These are phyloP conservation scores for Puya raimondii DNA, from an alignment of 176 grass and related monocot genomes.

Conservation along the genomic window DNA sequence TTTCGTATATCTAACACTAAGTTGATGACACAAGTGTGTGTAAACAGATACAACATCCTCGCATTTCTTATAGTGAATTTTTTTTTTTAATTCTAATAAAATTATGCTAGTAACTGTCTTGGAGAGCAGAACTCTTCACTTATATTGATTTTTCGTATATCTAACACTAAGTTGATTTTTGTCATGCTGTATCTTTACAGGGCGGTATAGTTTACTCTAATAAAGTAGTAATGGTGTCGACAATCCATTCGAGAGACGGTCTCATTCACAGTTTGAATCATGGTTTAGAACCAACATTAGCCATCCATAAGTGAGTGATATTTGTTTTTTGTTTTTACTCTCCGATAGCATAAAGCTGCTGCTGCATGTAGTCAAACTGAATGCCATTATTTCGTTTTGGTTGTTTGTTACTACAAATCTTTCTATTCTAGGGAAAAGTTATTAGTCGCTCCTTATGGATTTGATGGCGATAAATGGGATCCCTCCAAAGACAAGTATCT, in stretches of 20 bases:
- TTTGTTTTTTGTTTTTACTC: conserved; percentile 5
- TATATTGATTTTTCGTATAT: background rate
- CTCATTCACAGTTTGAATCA: conserved; percentile 25
- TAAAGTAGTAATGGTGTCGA: conserved; percentile 48
- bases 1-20: background rate
- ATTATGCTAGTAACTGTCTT: no score
- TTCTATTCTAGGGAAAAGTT: conserved; percentile 39
- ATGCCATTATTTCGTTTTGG: background rate
- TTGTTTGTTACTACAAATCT: background rate
- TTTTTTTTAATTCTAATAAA: background rate
- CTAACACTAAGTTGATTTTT: background rate
- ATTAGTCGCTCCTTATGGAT: conserved; percentile 32
- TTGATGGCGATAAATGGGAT: conserved; percentile 39
- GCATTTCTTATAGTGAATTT: background rate
- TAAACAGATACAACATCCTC: no score
- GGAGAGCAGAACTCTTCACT: no score
- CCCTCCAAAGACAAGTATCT: conserved; percentile 43
- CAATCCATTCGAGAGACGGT: conserved; percentile 25
- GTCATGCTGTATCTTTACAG: conserved; percentile 32
- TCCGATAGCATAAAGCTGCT: background rate
- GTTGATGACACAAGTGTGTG: background rate
- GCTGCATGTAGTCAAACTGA: background rate
- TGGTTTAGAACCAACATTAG: conserved; percentile 53
- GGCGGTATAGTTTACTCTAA: conserved; percentile 61
- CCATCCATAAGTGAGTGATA: conserved; percentile 33